Evolutionary conservation across 169 alveolate species (phyloP).

Genomic region (Cryptosporidium muris): DNA sequence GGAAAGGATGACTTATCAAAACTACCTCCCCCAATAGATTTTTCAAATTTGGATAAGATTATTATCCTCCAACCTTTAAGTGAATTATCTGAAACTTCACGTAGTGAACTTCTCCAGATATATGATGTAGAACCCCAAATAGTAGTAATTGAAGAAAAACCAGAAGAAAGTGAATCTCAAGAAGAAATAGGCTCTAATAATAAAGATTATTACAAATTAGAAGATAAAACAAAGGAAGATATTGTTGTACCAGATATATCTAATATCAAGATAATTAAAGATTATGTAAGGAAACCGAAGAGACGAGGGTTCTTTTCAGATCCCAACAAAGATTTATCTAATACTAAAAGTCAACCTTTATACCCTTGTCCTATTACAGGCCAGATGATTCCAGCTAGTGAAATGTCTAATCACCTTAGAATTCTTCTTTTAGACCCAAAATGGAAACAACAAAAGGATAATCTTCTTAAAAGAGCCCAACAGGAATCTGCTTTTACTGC

Average conservation of each 20-base stretch:
- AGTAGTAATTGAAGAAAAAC: slow-evolving; percentile 49
- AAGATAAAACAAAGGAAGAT: neutral
- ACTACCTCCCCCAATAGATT: slow-evolving; percentile 51
- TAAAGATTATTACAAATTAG: slow-evolving; percentile 56
- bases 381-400: slow-evolving; percentile 88
- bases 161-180: slow-evolving; percentile 48
- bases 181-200: slow-evolving; percentile 41
- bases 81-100: slow-evolving; percentile 41
- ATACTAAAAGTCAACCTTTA: slow-evolving; percentile 69
- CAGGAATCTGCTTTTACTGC: slow-evolving; percentile 88
- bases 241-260: neutral
- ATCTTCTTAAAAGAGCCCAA: slow-evolving; percentile 85
- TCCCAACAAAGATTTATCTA: slow-evolving; percentile 63
- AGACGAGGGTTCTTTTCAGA: slow-evolving; percentile 75
- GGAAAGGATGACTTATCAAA: neutral
- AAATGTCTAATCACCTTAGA: slow-evolving; percentile 92
- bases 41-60: slow-evolving; percentile 49
- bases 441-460: slow-evolving; percentile 92
- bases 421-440: slow-evolving; percentile 94
- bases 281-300: slow-evolving; percentile 79
- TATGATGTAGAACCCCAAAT: slow-evolving; percentile 67
- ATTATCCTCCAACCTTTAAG: slow-evolving; percentile 45
- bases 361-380: slow-evolving; percentile 95
- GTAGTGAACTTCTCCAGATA: slow-evolving; percentile 69
- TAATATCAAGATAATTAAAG: slow-evolving; percentile 81